These are phyloP conservation scores for Amanita thiersii DNA, from an alignment of 768 basidiomycete genomes.

Conservation along the genomic window DNA sequence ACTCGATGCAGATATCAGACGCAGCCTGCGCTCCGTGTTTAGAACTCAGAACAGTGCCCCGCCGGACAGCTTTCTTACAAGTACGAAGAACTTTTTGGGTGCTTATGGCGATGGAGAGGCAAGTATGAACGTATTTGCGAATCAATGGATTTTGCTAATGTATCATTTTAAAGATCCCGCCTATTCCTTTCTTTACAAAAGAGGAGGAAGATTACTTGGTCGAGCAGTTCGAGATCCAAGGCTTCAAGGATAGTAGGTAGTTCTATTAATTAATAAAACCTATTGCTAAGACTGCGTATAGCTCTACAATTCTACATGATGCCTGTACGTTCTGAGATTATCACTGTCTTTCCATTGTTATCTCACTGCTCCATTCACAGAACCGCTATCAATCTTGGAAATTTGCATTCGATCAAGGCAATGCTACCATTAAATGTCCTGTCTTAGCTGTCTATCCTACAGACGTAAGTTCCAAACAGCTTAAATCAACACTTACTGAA, in stretches of 20 bases:
- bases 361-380: slow-evolving; percentile 14
- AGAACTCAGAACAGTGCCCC: slow-evolving; percentile 47
- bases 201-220: slow-evolving; percentile 69
- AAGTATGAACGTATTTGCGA: slow-evolving; percentile 12
- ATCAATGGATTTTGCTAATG: background rate
- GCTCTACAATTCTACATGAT: slow-evolving; percentile 61
- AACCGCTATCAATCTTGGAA: slow-evolving; percentile 34
- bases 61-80: slow-evolving; percentile 46
- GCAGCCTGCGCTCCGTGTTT: slow-evolving; percentile 49
- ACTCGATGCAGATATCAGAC: slow-evolving; percentile 45
- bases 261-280: background rate
- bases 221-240: slow-evolving; percentile 47
- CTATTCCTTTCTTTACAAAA: slow-evolving; percentile 48
- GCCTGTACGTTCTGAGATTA: slow-evolving; percentile 25
- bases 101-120: slow-evolving; percentile 42
- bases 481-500: background rate
- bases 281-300: slow-evolving; percentile 16
- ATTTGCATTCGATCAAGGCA: slow-evolving; percentile 33
- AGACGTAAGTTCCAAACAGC: slow-evolving; percentile 20
- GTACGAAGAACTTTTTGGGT: slow-evolving; percentile 37
- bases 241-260: slow-evolving; percentile 51
- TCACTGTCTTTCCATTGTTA: background rate
- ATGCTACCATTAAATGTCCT: slow-evolving; percentile 35
- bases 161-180: slow-evolving; percentile 38
- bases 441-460: slow-evolving; percentile 32